Evolutionary conservation across 257 asterid genomes (phyloP).

Genomic region (Penstemon newberryi): DNA sequence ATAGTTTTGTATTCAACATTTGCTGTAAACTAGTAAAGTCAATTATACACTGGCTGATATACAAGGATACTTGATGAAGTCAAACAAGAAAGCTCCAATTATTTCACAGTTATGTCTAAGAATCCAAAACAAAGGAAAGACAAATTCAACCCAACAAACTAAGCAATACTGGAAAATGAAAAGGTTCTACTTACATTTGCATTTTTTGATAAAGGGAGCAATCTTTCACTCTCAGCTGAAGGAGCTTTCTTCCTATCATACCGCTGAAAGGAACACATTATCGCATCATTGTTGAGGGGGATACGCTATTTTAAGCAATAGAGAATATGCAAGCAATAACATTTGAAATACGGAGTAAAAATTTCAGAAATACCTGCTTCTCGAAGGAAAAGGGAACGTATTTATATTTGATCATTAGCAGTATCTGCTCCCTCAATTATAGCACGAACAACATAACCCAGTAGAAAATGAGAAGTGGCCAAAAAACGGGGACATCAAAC

Average conservation of each 20-base stretch:
- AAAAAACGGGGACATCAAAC: slow-evolving; percentile 64
- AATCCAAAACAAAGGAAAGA: slow-evolving; percentile 7
- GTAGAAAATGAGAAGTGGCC: slow-evolving; percentile 71
- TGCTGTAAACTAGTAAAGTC: slow-evolving; percentile 18
- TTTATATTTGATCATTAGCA: slow-evolving; percentile 62
- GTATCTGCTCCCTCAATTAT: slow-evolving; percentile 54
- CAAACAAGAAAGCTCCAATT: slow-evolving; percentile 27
- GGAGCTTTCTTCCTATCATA: slow-evolving; percentile 48
- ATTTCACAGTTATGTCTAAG: slow-evolving; percentile 16
- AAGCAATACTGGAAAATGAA: not conserved
- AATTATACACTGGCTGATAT: slow-evolving; percentile 7
- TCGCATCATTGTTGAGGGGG: slow-evolving; percentile 20
- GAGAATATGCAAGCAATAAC: not conserved
- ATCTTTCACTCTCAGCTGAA: no score
- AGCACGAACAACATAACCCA: slow-evolving; percentile 56
- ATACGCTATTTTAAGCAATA: not conserved
- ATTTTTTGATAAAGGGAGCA: no score
- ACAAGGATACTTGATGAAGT: slow-evolving; percentile 2
- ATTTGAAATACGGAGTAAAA: not conserved
- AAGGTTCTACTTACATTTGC: slow-evolving; percentile 25
- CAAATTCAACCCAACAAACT: slow-evolving; percentile 6
- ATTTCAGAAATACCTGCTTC: slow-evolving; percentile 44
- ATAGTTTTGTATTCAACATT: slow-evolving; percentile 7
- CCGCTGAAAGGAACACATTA: slow-evolving; percentile 32
- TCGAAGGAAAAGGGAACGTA: slow-evolving; percentile 57